Base-by-base conservation (phyloP, 768 basidiomycete genomes). In the Kwoniella newhampshirensis region DNA sequence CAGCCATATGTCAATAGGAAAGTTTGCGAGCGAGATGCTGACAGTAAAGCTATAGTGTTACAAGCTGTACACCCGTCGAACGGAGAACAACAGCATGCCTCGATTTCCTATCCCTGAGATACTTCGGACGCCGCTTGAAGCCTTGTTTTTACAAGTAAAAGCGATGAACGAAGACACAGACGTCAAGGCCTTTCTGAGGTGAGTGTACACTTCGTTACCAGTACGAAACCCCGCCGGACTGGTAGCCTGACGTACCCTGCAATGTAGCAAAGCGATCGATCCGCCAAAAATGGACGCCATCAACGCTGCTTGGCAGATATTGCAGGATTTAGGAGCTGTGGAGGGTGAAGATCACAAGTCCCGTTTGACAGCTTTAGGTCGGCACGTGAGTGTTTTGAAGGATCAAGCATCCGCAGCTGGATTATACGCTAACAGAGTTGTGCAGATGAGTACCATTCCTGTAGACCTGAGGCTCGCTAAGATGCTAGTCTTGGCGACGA, bases 401-500 rank as follows among this genome's bases (percentile, higher is more conserved):
- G 36, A 30, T 21, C 15, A 35, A 32, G 26, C 27, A 17, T 28
- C 43, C 47, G 26, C 30, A 62, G 20, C 23, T 28, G 35, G 5
- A n/a, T 41, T 51, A 43, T 26, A 44, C 45, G 17, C 30, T 7
- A 8, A 17, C 25, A 15, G 25, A 6, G 20, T 26, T 21, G 11
- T n/a, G 17, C 49, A 74, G 12, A 65, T 91, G 88, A 82, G 88
- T 2, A 82, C 86, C 77, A 81, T 96, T n/a, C 92, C 92, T 1
- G 79, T 94, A 13, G 93, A 97, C 75, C 78, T 93, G 9, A 82
- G 90, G 37, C 81, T 97, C 25, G 89, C 85, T 7, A 97, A 96
- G 88, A 93, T 97, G 88, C 83, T 97, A 21, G 82, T 96, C 6
- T 79, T 96, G 0, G 91, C 84, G 0, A 82, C 86, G 4, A 82